These are phyloP conservation scores for Debaryomyces sp. DNA, from an alignment of 1,139 yeast species.

Conservation along the genomic window DNA sequence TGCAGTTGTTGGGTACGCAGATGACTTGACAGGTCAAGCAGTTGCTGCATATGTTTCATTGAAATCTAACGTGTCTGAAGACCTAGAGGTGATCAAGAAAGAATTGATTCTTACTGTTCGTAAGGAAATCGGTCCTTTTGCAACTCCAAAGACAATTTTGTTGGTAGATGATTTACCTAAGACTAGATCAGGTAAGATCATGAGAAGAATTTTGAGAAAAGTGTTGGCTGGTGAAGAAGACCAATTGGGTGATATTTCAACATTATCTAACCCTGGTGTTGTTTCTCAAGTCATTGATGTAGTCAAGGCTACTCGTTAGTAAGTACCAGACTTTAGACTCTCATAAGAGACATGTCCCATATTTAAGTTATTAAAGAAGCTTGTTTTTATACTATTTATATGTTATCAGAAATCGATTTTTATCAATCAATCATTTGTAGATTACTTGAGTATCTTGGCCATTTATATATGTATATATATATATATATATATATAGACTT, in stretches of 20 bases:
- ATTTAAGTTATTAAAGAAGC: slow-evolving; percentile 3
- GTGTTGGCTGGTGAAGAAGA: slow-evolving; percentile 79
- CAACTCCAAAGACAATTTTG: slow-evolving; percentile 75
- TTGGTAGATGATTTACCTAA: slow-evolving; percentile 79
- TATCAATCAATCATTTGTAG: not conserved
- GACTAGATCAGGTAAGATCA: slow-evolving; percentile 82
- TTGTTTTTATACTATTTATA: slow-evolving; percentile 6
- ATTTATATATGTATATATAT: not conserved
- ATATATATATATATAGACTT: not conserved
- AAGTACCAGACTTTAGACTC: not conserved
- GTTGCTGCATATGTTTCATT: slow-evolving; percentile 80
- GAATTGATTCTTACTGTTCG: slow-evolving; percentile 73
- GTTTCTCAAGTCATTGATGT: slow-evolving; percentile 66
- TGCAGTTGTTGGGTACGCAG: slow-evolving; percentile 82
- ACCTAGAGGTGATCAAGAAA: slow-evolving; percentile 59
- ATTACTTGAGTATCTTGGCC: not conserved
- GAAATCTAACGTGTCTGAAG: slow-evolving; percentile 50
- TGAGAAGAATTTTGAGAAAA: slow-evolving; percentile 82
- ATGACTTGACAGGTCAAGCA: slow-evolving; percentile 81
- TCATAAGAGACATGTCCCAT: not conserved
- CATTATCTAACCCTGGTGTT: slow-evolving; percentile 72
- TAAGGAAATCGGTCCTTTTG: slow-evolving; percentile 83
- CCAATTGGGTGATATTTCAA: slow-evolving; percentile 77
- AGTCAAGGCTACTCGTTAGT: slow-evolving; percentile 37
- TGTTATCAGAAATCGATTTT: slow-evolving; percentile 1